Evolutionary conservation across 257 asterid genomes (phyloP).

Genomic region (Solanum peruvianum): DNA sequence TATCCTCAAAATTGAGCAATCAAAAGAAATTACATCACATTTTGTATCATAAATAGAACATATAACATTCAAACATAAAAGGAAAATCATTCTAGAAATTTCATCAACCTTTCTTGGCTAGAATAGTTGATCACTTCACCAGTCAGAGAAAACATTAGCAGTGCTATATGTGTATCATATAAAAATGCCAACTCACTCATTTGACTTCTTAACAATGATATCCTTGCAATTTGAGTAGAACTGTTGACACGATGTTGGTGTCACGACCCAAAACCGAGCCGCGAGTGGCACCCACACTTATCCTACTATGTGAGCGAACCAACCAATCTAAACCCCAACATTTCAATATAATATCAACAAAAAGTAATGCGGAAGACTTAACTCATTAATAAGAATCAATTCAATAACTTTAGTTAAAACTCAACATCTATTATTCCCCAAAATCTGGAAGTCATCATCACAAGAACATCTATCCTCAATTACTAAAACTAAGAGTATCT

Average conservation of each 20-base stretch:
- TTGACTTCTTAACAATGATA: conserved; percentile 55
- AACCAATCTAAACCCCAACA: no score
- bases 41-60: neutral
- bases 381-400: no score
- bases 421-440: no score
- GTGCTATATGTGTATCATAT: conserved; percentile 55
- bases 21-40: neutral
- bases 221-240: conserved; percentile 50
- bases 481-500: no score
- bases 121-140: conserved; percentile 19
- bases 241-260: conserved; percentile 26
- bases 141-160: conserved; percentile 52
- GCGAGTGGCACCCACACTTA: no score
- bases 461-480: no score
- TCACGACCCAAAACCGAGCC: no score
- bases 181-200: conserved; percentile 33
- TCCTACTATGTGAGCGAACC: no score
- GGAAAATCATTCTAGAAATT: neutral
- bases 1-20: conserved; percentile 45
- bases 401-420: no score
- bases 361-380: no score
- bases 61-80: neutral
- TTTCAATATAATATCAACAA: no score
- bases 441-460: no score
- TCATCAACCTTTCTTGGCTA: conserved; percentile 36